Evolutionary conservation across 2,329 filamentous ascomycete species (phyloP), one percentile per base, ranked within the genome.

Genomic region (Aspergillus sp.): DNA sequence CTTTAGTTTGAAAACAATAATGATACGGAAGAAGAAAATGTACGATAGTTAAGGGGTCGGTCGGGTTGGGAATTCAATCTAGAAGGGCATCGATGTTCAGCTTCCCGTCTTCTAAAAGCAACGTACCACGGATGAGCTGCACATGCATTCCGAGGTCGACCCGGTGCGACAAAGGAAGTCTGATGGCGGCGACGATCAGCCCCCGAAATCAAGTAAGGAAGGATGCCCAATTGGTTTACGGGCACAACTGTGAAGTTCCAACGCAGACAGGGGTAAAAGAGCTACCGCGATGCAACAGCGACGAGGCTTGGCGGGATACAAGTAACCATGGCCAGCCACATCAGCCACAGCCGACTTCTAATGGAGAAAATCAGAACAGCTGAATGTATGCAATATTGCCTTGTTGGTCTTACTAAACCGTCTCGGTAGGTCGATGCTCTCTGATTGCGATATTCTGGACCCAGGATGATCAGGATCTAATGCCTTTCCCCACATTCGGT

Each of bases 271-370:
- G 26, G 55, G 49, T 57, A 49, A 42, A 18, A 53, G 45, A 52
- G 39, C 39, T 39, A 57, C 55, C 49, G 3, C 52, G 22, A 22
- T 52, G 29, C 39, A 49, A 26, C 31, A 29, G 26, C 29, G 18
- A 39, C 14, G 50, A 22, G 20, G 52, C 22, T 18, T 22, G 31
- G n/a, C 18, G 7, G 20, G 32, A 36, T n/a, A 50, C 45, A 51
- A 46, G 26, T 29, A 29, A 29, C 7, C 26, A 55, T 59, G 54
- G 58, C 49, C 56, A 65, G 59, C 60, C 60, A 60, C 62, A 51
- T 51, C 57, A 64, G 59, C 63, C 59, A 62, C 63, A 62, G 49
- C 59, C 54, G 54, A 49, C 10, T 36, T 57, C 49, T 49, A 32
- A 26, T 26, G 45, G 14, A 4, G 14, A n/a, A 42, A 42, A 5